A percentile compares a stretch with the other conserved stretches of the same genome.
phyloP scores from a whole-genome alignment of 179 eudicot species.

The Amaranthus tricolor region DNA sequence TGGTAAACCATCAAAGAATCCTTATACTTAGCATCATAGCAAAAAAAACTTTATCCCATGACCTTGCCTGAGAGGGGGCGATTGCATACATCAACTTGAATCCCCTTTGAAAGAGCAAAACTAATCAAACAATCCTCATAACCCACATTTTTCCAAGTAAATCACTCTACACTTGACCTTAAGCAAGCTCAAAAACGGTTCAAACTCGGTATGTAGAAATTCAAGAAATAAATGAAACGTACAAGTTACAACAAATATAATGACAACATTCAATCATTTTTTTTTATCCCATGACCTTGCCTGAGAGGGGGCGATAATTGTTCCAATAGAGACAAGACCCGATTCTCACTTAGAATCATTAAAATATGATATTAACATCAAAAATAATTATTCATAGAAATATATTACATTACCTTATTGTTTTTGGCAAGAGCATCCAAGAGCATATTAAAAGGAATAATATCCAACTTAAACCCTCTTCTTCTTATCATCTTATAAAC shows the following conservation, averaged over 20 bases:
- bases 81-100: not conserved
- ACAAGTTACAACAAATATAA: no score
- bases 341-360: no score
- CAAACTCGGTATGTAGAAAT: no score
- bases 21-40: not conserved
- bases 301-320: no score
- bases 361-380: no score
- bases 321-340: no score
- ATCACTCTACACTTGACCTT: no score
- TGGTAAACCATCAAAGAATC: not conserved
- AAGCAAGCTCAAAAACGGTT: no score
- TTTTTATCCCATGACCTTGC: not conserved
- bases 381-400: not conserved
- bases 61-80: not conserved
- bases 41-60: not conserved
- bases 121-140: not conserved
- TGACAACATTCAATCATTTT: not conserved
- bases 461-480: slow-evolving; percentile 60
- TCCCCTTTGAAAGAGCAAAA: not conserved
- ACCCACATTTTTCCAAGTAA: not conserved
- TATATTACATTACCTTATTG: slow-evolving; percentile 42
- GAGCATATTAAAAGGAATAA: slow-evolving; percentile 78
- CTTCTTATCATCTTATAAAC: slow-evolving; percentile 61
- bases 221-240: no score
- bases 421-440: slow-evolving; percentile 72